A percentile compares a stretch with the other conserved stretches of the same genome.
phyloP scores from a whole-genome alignment of 2,329 filamentous ascomycete genomes.

The Mollisia scopiformis region DNA sequence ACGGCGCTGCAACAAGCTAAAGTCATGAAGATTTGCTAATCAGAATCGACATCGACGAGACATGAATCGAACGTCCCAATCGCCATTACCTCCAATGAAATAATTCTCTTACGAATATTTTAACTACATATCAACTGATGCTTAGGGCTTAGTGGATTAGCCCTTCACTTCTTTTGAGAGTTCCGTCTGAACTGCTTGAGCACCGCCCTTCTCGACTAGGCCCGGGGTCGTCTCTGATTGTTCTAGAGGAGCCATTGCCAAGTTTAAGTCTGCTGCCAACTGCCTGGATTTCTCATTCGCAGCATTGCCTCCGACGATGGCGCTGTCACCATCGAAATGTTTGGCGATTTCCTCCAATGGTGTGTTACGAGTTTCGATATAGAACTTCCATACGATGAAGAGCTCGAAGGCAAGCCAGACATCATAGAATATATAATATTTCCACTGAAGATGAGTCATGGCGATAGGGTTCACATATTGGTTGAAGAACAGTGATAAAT shows the following conservation, averaged over 20 bases:
- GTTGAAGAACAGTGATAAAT: slow-evolving; percentile 44
- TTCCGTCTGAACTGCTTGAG: background rate
- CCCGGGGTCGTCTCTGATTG: background rate
- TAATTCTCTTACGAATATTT: no score
- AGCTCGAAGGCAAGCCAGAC: slow-evolving; percentile 34
- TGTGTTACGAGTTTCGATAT: slow-evolving; percentile 45
- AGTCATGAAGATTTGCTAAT: no score
- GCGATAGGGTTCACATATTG: slow-evolving; percentile 45
- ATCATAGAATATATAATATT: slow-evolving; percentile 46
- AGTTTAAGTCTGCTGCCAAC: background rate
- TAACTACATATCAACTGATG: no score
- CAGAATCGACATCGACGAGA: no score
- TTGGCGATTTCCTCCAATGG: slow-evolving; percentile 47
- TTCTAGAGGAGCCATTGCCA: background rate
- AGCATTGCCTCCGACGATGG: slow-evolving; percentile 22
- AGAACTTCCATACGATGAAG: slow-evolving; percentile 31
- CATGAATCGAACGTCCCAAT: no score
- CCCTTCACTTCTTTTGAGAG: no score
- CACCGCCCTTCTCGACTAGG: background rate
- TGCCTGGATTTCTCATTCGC: slow-evolving; percentile 10
- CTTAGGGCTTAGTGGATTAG: no score
- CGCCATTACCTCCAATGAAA: no score
- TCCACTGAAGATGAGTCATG: slow-evolving; percentile 41
- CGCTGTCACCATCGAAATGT: slow-evolving; percentile 46
- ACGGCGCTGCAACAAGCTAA: no score